Conservation (phyloP, 176 grass and related monocot species). For the Phyllostachys edulis region DNA sequence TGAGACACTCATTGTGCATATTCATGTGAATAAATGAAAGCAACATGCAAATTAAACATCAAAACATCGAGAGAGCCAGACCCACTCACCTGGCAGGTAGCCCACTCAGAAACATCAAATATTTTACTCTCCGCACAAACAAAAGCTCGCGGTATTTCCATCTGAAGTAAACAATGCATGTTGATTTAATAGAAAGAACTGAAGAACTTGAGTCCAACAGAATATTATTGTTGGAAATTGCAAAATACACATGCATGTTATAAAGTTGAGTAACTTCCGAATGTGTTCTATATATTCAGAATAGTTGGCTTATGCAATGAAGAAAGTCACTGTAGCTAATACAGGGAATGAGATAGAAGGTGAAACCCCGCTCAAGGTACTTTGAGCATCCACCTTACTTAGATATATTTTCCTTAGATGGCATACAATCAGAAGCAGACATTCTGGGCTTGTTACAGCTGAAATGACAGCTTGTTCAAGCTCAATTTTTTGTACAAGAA, state of each 20-base stretch:
- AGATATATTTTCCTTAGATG: slow-evolving; percentile 5
- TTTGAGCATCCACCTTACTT: slow-evolving; percentile 2
- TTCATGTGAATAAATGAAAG: slow-evolving; percentile 4
- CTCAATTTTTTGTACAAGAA: background rate
- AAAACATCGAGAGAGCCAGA: background rate
- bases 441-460: background rate
- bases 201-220: background rate
- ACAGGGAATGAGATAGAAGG: background rate
- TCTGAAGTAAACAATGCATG: slow-evolving; percentile 49
- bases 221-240: background rate
- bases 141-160: slow-evolving; percentile 98
- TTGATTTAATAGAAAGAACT: slow-evolving; percentile 34
- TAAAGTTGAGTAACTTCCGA: slow-evolving; percentile 18
- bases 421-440: background rate
- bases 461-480: background rate
- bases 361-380: background rate
- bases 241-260: slow-evolving; percentile 6
- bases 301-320: background rate
- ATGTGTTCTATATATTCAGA: slow-evolving; percentile 13
- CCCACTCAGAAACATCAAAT: slow-evolving; percentile 99
- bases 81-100: slow-evolving; percentile 82
- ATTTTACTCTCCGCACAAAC: slow-evolving; percentile 99
- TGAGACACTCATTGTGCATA: slow-evolving; percentile 7
- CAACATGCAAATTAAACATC: slow-evolving; percentile 5
- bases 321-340: slow-evolving; percentile 19